Evolutionary conservation across 768 basidiomycete species (phyloP), one percentile per base, ranked within the genome.

Genomic region (Pisolithus sp.): DNA sequence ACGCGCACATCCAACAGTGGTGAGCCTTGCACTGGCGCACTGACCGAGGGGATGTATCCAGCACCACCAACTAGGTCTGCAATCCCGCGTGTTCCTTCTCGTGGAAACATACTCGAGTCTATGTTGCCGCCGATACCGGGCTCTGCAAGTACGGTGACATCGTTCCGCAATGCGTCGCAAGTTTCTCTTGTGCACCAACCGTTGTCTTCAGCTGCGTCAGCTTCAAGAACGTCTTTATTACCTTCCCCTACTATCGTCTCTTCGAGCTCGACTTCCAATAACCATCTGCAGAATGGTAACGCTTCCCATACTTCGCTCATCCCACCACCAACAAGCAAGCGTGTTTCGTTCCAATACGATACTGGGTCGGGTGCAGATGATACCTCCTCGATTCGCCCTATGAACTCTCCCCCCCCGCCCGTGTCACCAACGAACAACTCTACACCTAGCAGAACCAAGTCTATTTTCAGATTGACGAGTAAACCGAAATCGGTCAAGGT

Each of bases 41-140:
- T 54, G 5, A 17, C 38, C 28, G 58, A 63, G 17, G 13, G 28
- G 30, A 46, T 20, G n/a, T 3, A 18, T n/a, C 6, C 26, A 4
- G 20, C 28, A 6, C 12, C 15, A 6, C 20, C 31, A 5, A n/a
- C 28, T 8, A 46, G n/a, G 23, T 26, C 43, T 28, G 23, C 23
- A 12, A 46, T 46, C 46, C 46, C 46, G 1, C 46, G 46, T 18
- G n/a, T 67, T 20, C 49, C 68, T 2, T 63, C 67, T 1, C 53
- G 60, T 24, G 50, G 49, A 4, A 63, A 57, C 18, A 1, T 53
- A 1, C 8, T 53, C 3, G 51, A 56, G 23, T 7, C 40, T 1
- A 7, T 36, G 0, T 39, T 68, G 9, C 68, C 68, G 7, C 62
- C 66, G 1, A 61, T 68, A 12, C 68, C 66, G 31, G 61, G 59